Base-by-base conservation (phyloP, 345 rosid species). In the Acer negundo region DNA sequence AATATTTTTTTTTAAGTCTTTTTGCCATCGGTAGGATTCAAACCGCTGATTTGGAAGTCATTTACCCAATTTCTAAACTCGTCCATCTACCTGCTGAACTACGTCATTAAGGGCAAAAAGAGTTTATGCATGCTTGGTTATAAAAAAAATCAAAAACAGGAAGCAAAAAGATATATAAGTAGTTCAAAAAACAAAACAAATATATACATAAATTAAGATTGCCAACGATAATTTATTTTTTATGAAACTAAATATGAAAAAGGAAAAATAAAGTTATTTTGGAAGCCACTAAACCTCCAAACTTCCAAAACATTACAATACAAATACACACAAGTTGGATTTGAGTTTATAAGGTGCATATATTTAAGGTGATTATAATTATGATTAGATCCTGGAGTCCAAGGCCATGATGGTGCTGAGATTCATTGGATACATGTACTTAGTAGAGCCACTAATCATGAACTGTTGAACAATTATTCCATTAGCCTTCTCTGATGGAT, bases 361-460 rank as follows among this genome's bases (percentile, higher is more conserved):
- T 46, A 46, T 46, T 53, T 6, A 53, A 53, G 58, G 6, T 16
- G 35, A 24, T 20, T 26, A 17, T 53, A 68, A 69, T 53, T 17
- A 2, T 20, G 49, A 62, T 19, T 62, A 80, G 73, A 62, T 73
- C 75, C 71, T 79, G 38, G 86, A 73, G 73, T 88, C 94, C 80
- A 88, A 28, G 76, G 87, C 89, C 76, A 95, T 78, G 83, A 90
- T 81, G 82, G 97, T 82, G 90, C 89, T 91, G 79, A 95, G 96
- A 66, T 95, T 95, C 99, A 95, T 93, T 19, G 99, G 99, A 74
- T 82, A 70, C 93, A 93, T 93, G 75, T 88, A 89, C 47, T 79
- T 67, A 47, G 77, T 63, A 46, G 85, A 75, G 26, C 94, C 98
- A 0, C 6, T 26, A 8, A 65, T 87, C 83, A 87, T 51, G 78